Conservation (phyloP, 176 grass and related monocot species). For the Musa troglodytarum region DNA sequence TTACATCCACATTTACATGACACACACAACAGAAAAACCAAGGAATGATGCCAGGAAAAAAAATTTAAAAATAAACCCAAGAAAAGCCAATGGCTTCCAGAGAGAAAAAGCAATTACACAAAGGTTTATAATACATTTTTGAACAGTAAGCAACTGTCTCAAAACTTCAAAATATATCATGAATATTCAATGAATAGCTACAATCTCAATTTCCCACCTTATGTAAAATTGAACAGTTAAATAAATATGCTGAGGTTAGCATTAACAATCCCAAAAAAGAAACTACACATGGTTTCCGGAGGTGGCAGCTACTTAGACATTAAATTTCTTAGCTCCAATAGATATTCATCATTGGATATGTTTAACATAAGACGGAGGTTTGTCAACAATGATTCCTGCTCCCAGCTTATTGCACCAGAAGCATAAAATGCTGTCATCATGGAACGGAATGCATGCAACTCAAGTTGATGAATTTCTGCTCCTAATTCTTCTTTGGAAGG, state of each 20-base stretch:
- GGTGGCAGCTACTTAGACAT: slow-evolving; percentile 10
- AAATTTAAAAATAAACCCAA: no score
- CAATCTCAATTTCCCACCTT: no score
- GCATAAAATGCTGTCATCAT: slow-evolving; percentile 69
- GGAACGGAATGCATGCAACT: slow-evolving; percentile 83
- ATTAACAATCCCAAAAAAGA: neutral
- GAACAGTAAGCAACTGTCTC: no score
- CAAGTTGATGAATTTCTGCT: slow-evolving; percentile 59
- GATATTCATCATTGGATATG: slow-evolving; percentile 87
- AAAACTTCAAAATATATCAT: no score
- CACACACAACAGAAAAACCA: no score
- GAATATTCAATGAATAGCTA: no score
- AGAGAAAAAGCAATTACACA: no score
- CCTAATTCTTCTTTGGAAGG: slow-evolving; percentile 19
- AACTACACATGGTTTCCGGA: slow-evolving; percentile 7
- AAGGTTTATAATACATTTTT: no score
- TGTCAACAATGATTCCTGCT: slow-evolving; percentile 83
- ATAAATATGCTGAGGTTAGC: neutral
- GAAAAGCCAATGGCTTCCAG: no score
- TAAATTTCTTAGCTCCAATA: slow-evolving; percentile 69
- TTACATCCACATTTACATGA: no score
- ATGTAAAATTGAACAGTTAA: no score
- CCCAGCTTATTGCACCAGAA: slow-evolving; percentile 92
- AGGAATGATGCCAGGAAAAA: no score
- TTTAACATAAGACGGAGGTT: slow-evolving; percentile 84